Evolutionary conservation across 306 rosid species (phyloP), one percentile per base, ranked within the genome.

Genomic region (Castanopsis chinensis): DNA sequence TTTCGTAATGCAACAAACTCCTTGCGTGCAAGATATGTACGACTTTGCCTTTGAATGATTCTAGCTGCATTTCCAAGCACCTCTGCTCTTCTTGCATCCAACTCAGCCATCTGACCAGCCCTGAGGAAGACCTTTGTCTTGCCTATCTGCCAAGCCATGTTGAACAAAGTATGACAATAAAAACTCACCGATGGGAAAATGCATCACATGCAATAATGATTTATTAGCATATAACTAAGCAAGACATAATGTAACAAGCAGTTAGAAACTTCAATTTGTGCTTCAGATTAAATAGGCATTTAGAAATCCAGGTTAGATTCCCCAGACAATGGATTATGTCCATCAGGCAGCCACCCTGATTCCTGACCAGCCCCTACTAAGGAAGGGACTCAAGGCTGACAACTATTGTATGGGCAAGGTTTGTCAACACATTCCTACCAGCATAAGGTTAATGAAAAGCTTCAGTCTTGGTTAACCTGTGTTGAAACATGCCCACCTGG

Each of bases 51-150:
- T 83, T 96, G 99, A 83, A 96, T 88, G 65, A 85, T 83, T 82
- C 97, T 90, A 27, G 98, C 99, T 37, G 98, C 99, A 82, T 90
- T 90, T 80, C 99, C 98, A 72, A 96, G 98, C 82, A 96, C 96
- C 85, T 92, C 96, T 72, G 96, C 88, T 86, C 99, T 93, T 89
- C 94, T 96, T 73, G 98, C 92, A 90, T 96, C 99, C 90, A 96
- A 78, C 85, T 91, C 94, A 65, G 99, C 99, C 99, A 93, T 96
- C 87, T 96, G 98, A 64, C 99, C 99, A 73, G 97, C 99, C 85
- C 99, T 83, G 65, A 96, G 89, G 81, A 96, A 96, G 78, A 96
- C 89, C 86, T 96, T 96, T 73, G 93, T 21, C 87, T 93, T 96
- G 70, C 99, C 99, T 79, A 96, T 90, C 98, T 96, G 97, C 72